Percentiles rank a stretch among this genome's conserved stretches.
phyloP scores from a whole-genome alignment of 768 basidiomycete species.

The Cubamyces lactineus region DNA sequence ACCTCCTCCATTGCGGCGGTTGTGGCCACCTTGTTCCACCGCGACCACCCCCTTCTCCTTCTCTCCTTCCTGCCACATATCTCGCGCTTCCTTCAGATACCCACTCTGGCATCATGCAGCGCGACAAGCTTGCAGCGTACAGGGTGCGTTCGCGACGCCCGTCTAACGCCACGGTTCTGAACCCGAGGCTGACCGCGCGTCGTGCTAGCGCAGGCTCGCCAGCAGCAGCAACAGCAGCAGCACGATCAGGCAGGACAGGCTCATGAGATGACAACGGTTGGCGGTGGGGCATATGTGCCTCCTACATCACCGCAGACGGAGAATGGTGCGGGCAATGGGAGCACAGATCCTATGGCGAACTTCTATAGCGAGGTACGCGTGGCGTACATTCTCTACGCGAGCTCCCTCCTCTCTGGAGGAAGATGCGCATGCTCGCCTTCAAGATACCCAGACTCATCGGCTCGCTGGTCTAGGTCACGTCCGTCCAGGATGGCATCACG shows the following conservation, averaged over 20 bases:
- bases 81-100: slow-evolving; percentile 19
- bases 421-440: not conserved
- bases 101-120: slow-evolving; percentile 28
- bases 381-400: not conserved
- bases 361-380: slow-evolving; percentile 39
- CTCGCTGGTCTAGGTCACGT: slow-evolving; percentile 57
- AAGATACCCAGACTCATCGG: not conserved
- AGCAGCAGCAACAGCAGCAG: slow-evolving; percentile 35
- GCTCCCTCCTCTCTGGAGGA: not conserved
- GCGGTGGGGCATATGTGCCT: slow-evolving; percentile 20
- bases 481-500: slow-evolving; percentile 69
- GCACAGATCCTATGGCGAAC: slow-evolving; percentile 32
- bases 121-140: slow-evolving; percentile 34
- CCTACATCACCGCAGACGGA: slow-evolving; percentile 27
- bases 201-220: slow-evolving; percentile 32
- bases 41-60: not conserved
- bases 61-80: not conserved
- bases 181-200: slow-evolving; percentile 14
- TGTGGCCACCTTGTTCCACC: slow-evolving; percentile 5
- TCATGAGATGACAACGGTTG: slow-evolving; percentile 37
- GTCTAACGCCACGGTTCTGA: not conserved
- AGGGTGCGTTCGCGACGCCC: slow-evolving; percentile 28
- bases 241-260: slow-evolving; percentile 30
- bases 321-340: slow-evolving; percentile 29
- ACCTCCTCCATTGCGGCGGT: slow-evolving; percentile 3